These are phyloP conservation scores for Leccinum truebloodii DNA, from an alignment of 768 basidiomycete genomes.

Conservation along the genomic window DNA sequence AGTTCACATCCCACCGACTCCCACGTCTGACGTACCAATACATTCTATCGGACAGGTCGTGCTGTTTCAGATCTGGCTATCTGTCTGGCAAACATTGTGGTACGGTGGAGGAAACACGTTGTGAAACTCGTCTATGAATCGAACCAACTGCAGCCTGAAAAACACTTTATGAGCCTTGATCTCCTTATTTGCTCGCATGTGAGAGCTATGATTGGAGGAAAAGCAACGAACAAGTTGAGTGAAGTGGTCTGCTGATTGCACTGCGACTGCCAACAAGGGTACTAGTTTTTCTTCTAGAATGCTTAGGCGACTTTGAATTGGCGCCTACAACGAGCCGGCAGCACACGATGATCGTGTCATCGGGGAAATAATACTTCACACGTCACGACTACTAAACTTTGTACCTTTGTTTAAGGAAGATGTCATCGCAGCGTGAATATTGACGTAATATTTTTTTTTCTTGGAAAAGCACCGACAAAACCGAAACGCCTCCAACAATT, in stretches of 20 bases:
- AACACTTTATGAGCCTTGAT: too few relatives aligned
- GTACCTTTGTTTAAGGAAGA: background rate
- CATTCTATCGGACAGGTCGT: background rate
- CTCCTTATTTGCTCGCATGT: too few relatives aligned
- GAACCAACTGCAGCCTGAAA: too few relatives aligned
- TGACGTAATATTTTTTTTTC: background rate
- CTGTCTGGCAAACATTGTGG: background rate
- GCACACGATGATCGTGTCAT: too few relatives aligned
- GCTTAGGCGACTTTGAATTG: too few relatives aligned
- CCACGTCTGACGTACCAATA: background rate
- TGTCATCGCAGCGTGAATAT: background rate
- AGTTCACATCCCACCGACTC: background rate
- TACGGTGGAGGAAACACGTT: background rate
- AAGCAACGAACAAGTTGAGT: too few relatives aligned
- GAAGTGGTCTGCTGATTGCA: too few relatives aligned
- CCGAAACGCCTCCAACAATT: background rate
- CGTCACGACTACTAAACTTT: background rate
- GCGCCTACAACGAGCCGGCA: too few relatives aligned
- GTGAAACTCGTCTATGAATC: background rate
- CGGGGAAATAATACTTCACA: background rate
- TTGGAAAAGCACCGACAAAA: background rate
- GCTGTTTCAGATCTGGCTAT: background rate
- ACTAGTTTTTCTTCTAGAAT: too few relatives aligned
- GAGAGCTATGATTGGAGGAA: too few relatives aligned
- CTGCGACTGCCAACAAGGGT: too few relatives aligned